Conservation (phyloP, 495 filamentous ascomycete species). For the Penicillium egyptiacum region DNA sequence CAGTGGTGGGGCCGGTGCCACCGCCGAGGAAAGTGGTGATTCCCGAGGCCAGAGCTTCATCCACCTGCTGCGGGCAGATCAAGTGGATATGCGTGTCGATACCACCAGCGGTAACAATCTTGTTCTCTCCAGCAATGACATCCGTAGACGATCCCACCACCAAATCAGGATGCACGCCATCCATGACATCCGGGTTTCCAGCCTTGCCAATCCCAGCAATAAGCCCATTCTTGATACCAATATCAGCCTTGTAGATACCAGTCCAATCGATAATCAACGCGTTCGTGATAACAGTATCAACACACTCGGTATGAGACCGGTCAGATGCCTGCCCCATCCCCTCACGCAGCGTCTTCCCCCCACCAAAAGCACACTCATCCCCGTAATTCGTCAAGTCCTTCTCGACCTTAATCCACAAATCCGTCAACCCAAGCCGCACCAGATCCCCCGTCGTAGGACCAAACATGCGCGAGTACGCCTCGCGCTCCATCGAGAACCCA, state of each 20-base stretch:
- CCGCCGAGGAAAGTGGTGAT: conserved; percentile 92
- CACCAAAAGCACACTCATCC: conserved; percentile 94
- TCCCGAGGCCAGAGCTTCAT: conserved; percentile 83
- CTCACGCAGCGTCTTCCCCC: conserved; percentile 90
- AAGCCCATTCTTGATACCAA: conserved; percentile 85
- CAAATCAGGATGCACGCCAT: conserved; percentile 75
- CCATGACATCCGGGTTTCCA: conserved; percentile 96
- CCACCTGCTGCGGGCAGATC: conserved; percentile 92
- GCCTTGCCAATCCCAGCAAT: conserved; percentile 95
- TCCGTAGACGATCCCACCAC: conserved; percentile 89
- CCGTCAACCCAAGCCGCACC: conserved; percentile 77
- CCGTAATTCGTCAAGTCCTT: conserved; percentile 82
- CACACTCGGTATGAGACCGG: conserved; percentile 62
- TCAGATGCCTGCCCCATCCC: conserved; percentile 95
- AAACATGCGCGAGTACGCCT: conserved; percentile 83
- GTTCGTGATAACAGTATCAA: conserved; percentile 91
- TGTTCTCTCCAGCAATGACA: conserved; percentile 91
- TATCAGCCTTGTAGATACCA: conserved; percentile 96
- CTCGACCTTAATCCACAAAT: conserved; percentile 92
- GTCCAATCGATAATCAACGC: conserved; percentile 89
- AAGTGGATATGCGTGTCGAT: conserved; percentile 95
- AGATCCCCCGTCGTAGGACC: conserved; percentile 87
- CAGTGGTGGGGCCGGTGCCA: conserved; percentile 93
- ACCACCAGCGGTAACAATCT: conserved; percentile 90
- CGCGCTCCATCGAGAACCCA: conserved; percentile 69